Evolutionary conservation across 768 basidiomycete species (phyloP), one percentile per base, ranked within the genome.

Genomic region (Pisolithus microcarpus): DNA sequence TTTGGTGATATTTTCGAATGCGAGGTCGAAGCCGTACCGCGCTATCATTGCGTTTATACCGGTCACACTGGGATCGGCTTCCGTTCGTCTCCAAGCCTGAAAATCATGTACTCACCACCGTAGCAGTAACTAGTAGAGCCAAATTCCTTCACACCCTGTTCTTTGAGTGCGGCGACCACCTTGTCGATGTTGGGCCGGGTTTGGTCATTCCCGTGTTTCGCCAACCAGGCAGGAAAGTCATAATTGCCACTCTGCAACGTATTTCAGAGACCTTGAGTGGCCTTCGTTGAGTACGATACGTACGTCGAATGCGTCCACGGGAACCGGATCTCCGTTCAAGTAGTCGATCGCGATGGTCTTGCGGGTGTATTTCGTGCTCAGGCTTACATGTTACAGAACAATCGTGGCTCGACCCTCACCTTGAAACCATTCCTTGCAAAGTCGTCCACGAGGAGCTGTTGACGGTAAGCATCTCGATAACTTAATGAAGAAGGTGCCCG

Each of bases 71-170:
- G 26, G 19, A 43, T 43, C 23, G 13, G 11, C 16, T 46, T 46
- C 44, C 15, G 16, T 13, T 39, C 4, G 5, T 13, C 34, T 8
- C 23, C 15, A 5, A 10, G 26, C 19, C 11, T 31, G 30, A 43
- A 16, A 7, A 43, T 23, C 23, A 23, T 4, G 42, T 16, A 56
- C 72, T 51, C 52, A 75, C 80, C 85, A 52, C 84, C 83, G 49
- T 77, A 82, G 70, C 87, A 90, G 70, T 81, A 88, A 3, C 84
- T 85, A 5, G 76, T 75, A 0, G 81, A 79, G 0, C 70, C 84
- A 51, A 89, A 75, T 7, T 62, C 62, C 1, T 71, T 79, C 19
- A 88, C 70, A 2, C 85, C 87, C 53, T 77, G 59, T 30, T 66
- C 75, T 61, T 80, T 82, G 53, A 90, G 74, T 0, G 70, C 77